Conservation (phyloP, 306 rosid genomes). For the Pyrus bretschneideri region DNA sequence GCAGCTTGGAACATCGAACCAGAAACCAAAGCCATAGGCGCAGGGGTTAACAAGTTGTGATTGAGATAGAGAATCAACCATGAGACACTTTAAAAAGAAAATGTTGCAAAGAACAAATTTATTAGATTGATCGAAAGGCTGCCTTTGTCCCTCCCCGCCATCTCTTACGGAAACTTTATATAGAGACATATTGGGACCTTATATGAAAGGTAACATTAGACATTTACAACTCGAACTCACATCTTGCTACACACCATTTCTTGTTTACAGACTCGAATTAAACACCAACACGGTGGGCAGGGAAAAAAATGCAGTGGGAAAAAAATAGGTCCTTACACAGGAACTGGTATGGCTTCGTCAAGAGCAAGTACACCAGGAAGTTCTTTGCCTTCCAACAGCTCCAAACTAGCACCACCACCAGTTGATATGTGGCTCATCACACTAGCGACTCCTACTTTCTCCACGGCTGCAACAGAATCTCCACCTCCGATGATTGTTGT, state of each 20-base stretch:
- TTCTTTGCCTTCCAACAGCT: constrained; percentile 94
- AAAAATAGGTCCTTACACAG: constrained; percentile 55
- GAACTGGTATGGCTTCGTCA: constrained; percentile 69
- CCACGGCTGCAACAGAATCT: constrained; percentile 97
- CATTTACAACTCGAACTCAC: constrained; percentile 44
- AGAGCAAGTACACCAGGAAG: constrained; percentile 99
- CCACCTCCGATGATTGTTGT: constrained; percentile 99
- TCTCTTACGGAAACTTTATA: constrained; percentile 26
- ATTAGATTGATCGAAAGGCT: constrained; percentile 12
- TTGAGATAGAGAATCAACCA: too few species aligned
- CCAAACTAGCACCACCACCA: constrained; percentile 99
- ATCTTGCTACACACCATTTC: constrained; percentile 39
- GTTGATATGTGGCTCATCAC: constrained; percentile 99
- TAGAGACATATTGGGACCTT: constrained; percentile 14
- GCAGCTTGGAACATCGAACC: too few species aligned
- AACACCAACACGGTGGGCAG: constrained; percentile 19
- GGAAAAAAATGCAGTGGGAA: constrained; percentile 14
- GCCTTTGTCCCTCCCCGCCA: constrained; percentile 12
- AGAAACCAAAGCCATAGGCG: too few species aligned
- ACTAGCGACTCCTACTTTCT: constrained; percentile 91
- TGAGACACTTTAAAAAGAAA: not conserved
- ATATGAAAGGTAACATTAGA: constrained; percentile 22
- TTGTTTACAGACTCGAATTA: constrained; percentile 40
- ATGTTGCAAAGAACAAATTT: constrained; percentile 5
- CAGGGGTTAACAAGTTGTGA: not conserved